Conservation (phyloP, 768 basidiomycete species). For the Suillus tomentosus region DNA sequence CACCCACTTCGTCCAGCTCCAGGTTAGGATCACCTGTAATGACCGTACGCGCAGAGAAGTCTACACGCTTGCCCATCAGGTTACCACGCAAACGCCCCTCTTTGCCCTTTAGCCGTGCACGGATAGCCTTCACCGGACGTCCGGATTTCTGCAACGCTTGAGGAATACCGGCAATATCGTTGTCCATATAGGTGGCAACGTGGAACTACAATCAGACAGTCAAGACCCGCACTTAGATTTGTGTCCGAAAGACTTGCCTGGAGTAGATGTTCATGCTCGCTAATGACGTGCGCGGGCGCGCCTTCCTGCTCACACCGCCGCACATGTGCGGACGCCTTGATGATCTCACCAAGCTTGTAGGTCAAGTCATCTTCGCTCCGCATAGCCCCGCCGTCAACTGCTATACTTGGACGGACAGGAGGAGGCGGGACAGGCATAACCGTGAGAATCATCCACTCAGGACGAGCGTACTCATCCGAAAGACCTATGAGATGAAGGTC, state of each 20-base stretch:
- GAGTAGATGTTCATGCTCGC: slow-evolving; percentile 93
- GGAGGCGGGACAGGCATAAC: slow-evolving; percentile 98
- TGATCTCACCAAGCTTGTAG: slow-evolving; percentile 95
- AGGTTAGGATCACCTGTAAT: slow-evolving; percentile 99
- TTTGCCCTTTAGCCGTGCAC: slow-evolving; percentile 97
- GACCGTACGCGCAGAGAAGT: slow-evolving; percentile 98
- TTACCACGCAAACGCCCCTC: slow-evolving; percentile 98
- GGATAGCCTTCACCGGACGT: slow-evolving; percentile 96
- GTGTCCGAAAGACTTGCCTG: slow-evolving; percentile 58
- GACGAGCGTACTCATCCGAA: slow-evolving; percentile 93
- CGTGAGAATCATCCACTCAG: slow-evolving; percentile 99
- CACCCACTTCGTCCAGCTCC: slow-evolving; percentile 95
- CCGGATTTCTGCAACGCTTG: slow-evolving; percentile 98
- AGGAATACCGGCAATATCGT: slow-evolving; percentile 97
- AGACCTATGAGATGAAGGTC: slow-evolving; percentile 90
- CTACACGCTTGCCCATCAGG: slow-evolving; percentile 99
- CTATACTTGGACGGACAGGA: slow-evolving; percentile 96
- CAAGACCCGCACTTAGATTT: neutral
- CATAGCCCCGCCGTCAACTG: slow-evolving; percentile 96
- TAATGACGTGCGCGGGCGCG: slow-evolving; percentile 92
- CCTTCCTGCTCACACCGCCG: slow-evolving; percentile 94
- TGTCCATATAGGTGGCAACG: slow-evolving; percentile 99
- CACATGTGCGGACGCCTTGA: slow-evolving; percentile 93
- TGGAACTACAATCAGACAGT: slow-evolving; percentile 67
- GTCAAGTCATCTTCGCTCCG: slow-evolving; percentile 98